Conservation (phyloP, 768 basidiomycete species). For the Podaxis sp. region DNA sequence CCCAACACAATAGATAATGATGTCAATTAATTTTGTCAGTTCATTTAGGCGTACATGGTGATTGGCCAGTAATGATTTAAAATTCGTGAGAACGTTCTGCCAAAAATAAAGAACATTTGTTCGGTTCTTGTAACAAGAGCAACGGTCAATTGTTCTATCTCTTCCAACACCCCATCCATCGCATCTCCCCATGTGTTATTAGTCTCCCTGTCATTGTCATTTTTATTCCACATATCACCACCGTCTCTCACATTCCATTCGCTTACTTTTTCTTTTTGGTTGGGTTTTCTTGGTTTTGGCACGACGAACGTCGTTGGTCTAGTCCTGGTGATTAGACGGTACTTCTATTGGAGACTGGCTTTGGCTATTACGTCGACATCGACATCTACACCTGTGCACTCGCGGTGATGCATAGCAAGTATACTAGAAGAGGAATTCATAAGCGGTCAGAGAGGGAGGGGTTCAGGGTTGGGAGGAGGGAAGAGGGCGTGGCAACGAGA, state of each 20-base stretch:
- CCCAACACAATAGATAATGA: no score
- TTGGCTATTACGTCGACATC: background rate
- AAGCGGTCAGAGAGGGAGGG: background rate
- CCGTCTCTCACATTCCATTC: background rate
- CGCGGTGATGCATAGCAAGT: slow-evolving; percentile 1
- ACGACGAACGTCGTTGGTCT: background rate
- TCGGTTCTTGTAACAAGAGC: background rate
- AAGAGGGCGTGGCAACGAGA: no score
- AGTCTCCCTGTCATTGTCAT: background rate
- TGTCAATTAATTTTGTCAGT: no score
- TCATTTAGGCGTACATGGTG: no score
- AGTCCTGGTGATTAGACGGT: slow-evolving; percentile 6
- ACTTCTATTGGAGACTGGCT: background rate
- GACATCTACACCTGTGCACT: background rate
- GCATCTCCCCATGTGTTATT: background rate
- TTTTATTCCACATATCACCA: background rate
- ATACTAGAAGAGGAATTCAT: background rate
- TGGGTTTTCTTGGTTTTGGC: background rate
- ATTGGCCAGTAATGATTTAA: no score
- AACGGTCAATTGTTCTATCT: background rate
- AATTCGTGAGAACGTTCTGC: background rate
- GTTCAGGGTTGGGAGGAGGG: background rate
- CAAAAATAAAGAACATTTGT: background rate
- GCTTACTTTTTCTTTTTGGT: background rate
- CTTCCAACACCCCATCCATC: no score